Percentiles rank a stretch among this genome's conserved stretches.
phyloP scores from a whole-genome alignment of 164 flowering plant genomes.

The Saururus chinensis region DNA sequence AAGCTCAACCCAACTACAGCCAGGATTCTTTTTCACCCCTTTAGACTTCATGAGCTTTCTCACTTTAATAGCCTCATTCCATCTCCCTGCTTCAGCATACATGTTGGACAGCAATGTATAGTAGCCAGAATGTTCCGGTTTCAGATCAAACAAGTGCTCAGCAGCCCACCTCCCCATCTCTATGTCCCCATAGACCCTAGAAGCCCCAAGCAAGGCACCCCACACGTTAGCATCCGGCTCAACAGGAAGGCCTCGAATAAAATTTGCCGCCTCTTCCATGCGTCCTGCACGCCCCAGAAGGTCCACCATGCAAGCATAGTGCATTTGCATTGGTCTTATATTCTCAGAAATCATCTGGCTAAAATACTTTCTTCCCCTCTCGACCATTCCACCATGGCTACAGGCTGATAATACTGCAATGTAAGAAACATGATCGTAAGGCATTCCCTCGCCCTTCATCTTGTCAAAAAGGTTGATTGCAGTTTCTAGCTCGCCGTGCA shows the following conservation, averaged over 20 bases:
- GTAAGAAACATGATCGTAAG: constrained; percentile 20
- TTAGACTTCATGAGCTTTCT: constrained; percentile 31
- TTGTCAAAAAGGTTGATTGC: constrained; percentile 31
- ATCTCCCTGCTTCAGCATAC: constrained; percentile 13
- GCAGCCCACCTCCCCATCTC: constrained; percentile 25
- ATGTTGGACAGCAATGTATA: constrained; percentile 10
- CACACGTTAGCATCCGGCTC: constrained; percentile 35
- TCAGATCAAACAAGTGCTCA: constrained; percentile 15
- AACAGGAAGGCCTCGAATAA: constrained; percentile 13
- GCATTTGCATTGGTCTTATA: constrained; percentile 13
- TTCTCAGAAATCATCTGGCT: constrained; percentile 5
- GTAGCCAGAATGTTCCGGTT: constrained; percentile 13
- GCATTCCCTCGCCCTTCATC: constrained; percentile 8
- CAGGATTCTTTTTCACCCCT: constrained; percentile 36
- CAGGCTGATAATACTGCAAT: constrained; percentile 42
- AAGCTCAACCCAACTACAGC: constrained; percentile 20
- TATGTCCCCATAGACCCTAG: constrained; percentile 27
- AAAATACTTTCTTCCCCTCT: constrained; percentile 12
- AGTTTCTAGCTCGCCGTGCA: constrained; percentile 29
- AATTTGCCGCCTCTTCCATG: constrained; percentile 12
- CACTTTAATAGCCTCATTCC: constrained; percentile 27
- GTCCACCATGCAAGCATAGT: constrained; percentile 37
- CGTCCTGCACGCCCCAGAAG: constrained; percentile 15
- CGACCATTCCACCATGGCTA: constrained; percentile 43
- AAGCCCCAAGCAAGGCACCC: constrained; percentile 47